Evolutionary conservation across 1,284 basidiomycete species (phyloP).

Genomic region (Apiotrichum sp.): DNA sequence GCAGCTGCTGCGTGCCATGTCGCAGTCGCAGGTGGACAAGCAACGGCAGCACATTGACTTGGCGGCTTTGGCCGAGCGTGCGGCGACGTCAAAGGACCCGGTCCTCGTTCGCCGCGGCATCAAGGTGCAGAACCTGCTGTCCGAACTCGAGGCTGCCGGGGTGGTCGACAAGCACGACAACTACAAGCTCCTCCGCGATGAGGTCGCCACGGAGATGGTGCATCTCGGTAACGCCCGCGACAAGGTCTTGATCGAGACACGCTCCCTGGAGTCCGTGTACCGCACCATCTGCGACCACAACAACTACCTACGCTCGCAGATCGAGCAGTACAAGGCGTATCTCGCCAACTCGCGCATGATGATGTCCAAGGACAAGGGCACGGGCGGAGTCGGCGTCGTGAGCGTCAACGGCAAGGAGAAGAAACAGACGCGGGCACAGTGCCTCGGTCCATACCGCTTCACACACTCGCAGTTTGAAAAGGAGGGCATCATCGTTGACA

Average conservation of each 20-base stretch:
- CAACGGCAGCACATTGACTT: constrained; percentile 66
- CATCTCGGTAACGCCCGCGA: constrained; percentile 94
- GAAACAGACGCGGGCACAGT: constrained; percentile 76
- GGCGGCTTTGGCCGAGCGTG: constrained; percentile 81
- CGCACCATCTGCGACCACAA: constrained; percentile 99
- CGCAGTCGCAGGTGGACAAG: constrained; percentile 61
- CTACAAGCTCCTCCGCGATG: constrained; percentile 93
- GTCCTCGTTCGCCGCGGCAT: constrained; percentile 91
- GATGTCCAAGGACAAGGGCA: constrained; percentile 66
- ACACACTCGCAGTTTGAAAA: constrained; percentile 98
- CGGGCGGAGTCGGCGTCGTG: constrained; percentile 81
- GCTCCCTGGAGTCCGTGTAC: constrained; percentile 89
- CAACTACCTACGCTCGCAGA: constrained; percentile 88
- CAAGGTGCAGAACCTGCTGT: constrained; percentile 98
- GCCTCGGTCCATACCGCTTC: constrained; percentile 91
- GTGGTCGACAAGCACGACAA: constrained; percentile 77
- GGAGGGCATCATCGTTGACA: constrained; percentile 98
- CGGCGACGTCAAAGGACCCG: constrained; percentile 94
- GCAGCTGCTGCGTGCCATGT: constrained; percentile 90
- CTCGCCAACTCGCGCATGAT: constrained; percentile 93
- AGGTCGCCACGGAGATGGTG: constrained; percentile 87
- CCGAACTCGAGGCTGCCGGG: constrained; percentile 87
- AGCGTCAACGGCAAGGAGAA: constrained; percentile 96
- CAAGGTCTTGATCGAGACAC: constrained; percentile 88
- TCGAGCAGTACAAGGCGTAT: constrained; percentile 99